These are phyloP conservation scores for Ogataea dorogensis DNA, from an alignment of 805 yeast species.

Conservation along the genomic window DNA sequence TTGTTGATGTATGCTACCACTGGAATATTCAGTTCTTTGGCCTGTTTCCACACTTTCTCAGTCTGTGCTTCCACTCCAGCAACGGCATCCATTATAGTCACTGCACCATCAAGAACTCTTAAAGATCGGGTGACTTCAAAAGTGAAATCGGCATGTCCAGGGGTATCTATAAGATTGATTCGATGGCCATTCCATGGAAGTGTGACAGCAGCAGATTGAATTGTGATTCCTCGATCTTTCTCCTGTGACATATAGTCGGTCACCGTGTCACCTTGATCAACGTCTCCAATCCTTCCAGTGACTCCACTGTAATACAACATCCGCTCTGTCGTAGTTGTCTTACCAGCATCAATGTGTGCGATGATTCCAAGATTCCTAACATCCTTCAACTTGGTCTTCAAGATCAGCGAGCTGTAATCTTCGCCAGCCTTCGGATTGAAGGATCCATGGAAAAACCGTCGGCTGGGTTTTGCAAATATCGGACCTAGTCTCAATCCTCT, in stretches of 20 bases:
- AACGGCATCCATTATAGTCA: constrained; percentile 88
- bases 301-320: constrained; percentile 89
- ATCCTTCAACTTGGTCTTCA: constrained; percentile 29
- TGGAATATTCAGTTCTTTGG: constrained; percentile 66
- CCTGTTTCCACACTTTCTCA: constrained; percentile 94
- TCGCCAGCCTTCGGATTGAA: neutral
- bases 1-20: constrained; percentile 81
- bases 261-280: constrained; percentile 94
- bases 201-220: constrained; percentile 93
- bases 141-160: constrained; percentile 97
- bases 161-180: constrained; percentile 91
- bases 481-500: constrained; percentile 1
- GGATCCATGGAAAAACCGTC: constrained; percentile 3
- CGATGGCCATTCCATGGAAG: constrained; percentile 73
- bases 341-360: constrained; percentile 99
- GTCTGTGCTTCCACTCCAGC: constrained; percentile 99
- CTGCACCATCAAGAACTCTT: constrained; percentile 91
- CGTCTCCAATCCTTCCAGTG: constrained; percentile 80
- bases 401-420: constrained; percentile 17
- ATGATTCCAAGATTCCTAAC: constrained; percentile 91
- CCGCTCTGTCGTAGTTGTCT: constrained; percentile 95
- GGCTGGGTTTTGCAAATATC: neutral
- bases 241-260: constrained; percentile 91
- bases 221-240: constrained; percentile 89
- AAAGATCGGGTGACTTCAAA: constrained; percentile 90